These are phyloP conservation scores for Phaeosphaeria sp. DNA, from an alignment of 2,329 filamentous ascomycete genomes.

Conservation along the genomic window DNA sequence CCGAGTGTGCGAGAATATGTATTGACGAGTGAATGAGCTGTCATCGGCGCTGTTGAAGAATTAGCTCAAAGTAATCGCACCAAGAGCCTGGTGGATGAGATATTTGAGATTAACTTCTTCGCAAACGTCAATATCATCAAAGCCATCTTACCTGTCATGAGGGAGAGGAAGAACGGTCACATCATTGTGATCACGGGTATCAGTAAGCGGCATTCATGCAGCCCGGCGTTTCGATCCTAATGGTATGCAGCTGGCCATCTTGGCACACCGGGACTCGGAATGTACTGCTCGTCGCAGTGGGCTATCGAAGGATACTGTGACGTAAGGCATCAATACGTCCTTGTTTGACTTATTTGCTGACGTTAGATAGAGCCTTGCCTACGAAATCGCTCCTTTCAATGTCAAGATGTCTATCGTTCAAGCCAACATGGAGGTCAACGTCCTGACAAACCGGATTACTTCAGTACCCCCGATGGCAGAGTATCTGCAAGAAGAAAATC, in stretches of 20 bases:
- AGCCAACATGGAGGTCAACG: conserved; percentile 89
- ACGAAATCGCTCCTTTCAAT: conserved; percentile 95
- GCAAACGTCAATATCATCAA: conserved; percentile 96
- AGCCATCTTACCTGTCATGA: conserved; percentile 79
- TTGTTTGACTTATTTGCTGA: conserved; percentile 7
- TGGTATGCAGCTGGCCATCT: conserved; percentile 72
- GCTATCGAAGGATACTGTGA: conserved; percentile 96
- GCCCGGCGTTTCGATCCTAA: conserved; percentile 16
- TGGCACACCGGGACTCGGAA: conserved; percentile 86
- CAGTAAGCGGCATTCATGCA: conserved; percentile 52
- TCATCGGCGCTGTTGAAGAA: conserved; percentile 92
- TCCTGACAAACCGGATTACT: conserved; percentile 84
- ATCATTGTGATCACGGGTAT: conserved; percentile 89
- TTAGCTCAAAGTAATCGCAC: conserved; percentile 75
- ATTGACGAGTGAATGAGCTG: conserved; percentile 58
- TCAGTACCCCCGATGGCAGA: conserved; percentile 79
- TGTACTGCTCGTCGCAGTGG: conserved; percentile 93
- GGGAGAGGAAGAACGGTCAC: conserved; percentile 82
- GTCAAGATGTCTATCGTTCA: conserved; percentile 96
- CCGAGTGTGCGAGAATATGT: background rate
- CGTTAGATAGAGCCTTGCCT: conserved; percentile 71
- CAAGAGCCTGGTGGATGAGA: conserved; percentile 80
- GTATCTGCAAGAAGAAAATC: conserved; percentile 72
- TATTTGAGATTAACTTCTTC: conserved; percentile 96
- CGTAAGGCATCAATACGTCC: conserved; percentile 47